Evolutionary conservation across 2,329 filamentous ascomycete species (phyloP).

Genomic region (Alternaria sp.): DNA sequence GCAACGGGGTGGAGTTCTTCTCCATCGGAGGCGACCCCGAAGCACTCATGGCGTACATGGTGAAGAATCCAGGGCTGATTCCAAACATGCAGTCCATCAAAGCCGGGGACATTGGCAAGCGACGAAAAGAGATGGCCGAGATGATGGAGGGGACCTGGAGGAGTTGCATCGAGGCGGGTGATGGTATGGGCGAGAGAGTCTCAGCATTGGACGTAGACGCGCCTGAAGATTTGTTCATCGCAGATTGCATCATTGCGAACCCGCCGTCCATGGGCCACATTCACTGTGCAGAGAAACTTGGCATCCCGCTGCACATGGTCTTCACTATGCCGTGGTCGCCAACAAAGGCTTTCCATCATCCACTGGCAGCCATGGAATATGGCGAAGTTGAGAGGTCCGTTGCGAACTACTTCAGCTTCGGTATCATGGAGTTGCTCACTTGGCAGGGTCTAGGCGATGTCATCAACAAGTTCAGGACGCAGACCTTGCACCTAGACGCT

Average conservation of each 20-base stretch:
- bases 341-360: conserved; percentile 57
- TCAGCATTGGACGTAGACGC: conserved; percentile 19
- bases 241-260: conserved; percentile 58
- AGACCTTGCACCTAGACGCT: conserved; percentile 51
- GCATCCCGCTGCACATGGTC: conserved; percentile 79
- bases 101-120: conserved; percentile 44
- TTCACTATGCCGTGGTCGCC: conserved; percentile 71
- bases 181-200: conserved; percentile 21
- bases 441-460: conserved; percentile 60
- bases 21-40: conserved; percentile 45
- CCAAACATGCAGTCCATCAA: conserved; percentile 36
- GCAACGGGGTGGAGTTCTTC: conserved; percentile 47
- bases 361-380: conserved; percentile 56
- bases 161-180: conserved; percentile 50
- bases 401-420: conserved; percentile 56
- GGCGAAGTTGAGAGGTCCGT: conserved; percentile 41
- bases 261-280: conserved; percentile 50
- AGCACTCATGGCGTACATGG: conserved; percentile 60
- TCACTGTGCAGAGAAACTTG: conserved; percentile 75
- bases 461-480: conserved; percentile 54
- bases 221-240: conserved; percentile 69
- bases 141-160: conserved; percentile 44
- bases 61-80: conserved; percentile 55
- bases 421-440: conserved; percentile 57
- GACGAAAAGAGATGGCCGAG: conserved; percentile 35